Evolutionary conservation across 306 rosid genomes (phyloP).

Genomic region (Malus sylvestris): DNA sequence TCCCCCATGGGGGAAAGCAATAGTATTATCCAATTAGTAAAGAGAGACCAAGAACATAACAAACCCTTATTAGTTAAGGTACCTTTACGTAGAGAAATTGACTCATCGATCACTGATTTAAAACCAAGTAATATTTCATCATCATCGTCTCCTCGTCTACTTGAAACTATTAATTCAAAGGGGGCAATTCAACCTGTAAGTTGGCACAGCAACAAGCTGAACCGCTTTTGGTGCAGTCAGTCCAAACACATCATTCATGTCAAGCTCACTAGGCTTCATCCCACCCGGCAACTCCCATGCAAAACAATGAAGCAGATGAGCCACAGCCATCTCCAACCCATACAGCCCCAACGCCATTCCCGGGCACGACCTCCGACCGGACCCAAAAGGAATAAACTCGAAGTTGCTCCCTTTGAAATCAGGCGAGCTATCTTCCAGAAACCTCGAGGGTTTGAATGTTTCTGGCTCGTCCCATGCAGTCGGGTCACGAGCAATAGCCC

Average conservation of each 20-base stretch:
- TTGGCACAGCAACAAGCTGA: constrained; percentile 45
- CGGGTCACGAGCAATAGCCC: constrained; percentile 41
- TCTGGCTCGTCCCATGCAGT: constrained; percentile 40
- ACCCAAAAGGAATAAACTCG: constrained; percentile 52
- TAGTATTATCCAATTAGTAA: background rate
- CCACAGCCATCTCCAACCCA: constrained; percentile 39
- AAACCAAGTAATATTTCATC: too few relatives aligned
- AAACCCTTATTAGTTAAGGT: background rate
- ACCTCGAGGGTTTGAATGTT: constrained; percentile 36
- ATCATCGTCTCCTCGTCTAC: background rate
- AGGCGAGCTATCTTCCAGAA: constrained; percentile 18
- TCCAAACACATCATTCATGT: constrained; percentile 51
- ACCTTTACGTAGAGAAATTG: background rate
- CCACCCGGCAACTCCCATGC: constrained; percentile 45
- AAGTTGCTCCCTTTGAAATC: constrained; percentile 49
- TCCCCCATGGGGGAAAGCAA: too few relatives aligned
- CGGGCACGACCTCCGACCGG: constrained; percentile 51
- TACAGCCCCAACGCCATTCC: constrained; percentile 52
- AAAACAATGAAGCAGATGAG: constrained; percentile 44
- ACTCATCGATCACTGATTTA: background rate
- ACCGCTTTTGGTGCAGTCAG: constrained; percentile 48
- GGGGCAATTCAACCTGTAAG: constrained; percentile 25
- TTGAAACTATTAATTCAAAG: background rate
- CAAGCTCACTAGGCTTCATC: constrained; percentile 37
- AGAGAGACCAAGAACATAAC: background rate